Evolutionary conservation across 78 protist genomes (phyloP).

Genomic region (Cavenderia fasciculata): DNA sequence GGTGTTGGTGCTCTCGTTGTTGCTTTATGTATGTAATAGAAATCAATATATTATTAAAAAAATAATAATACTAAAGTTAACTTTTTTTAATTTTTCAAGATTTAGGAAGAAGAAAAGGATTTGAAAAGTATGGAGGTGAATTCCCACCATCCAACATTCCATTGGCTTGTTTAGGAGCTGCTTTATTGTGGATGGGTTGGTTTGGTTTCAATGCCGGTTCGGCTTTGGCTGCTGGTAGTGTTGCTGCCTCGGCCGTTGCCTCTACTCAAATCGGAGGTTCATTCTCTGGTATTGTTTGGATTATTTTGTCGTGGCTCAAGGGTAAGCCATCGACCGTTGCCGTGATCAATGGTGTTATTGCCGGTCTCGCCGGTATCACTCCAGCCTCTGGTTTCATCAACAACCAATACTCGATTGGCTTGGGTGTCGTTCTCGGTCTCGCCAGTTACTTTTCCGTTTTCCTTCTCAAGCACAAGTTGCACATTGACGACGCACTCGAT

Average conservation of each 20-base stretch:
- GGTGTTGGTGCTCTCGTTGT: conserved; percentile 88
- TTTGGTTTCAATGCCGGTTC: conserved; percentile 94
- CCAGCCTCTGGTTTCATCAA: conserved; percentile 88
- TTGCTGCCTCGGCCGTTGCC: conserved; percentile 82
- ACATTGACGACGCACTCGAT: conserved; percentile 88
- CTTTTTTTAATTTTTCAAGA: background rate
- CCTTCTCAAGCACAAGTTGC: conserved; percentile 69
- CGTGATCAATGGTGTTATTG: conserved; percentile 77
- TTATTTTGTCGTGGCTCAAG: conserved; percentile 59
- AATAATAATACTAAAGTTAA: background rate
- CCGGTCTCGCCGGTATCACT: conserved; percentile 89
- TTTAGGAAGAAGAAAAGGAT: conserved; percentile 76
- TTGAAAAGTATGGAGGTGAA: conserved; percentile 79
- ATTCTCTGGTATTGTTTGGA: conserved; percentile 79
- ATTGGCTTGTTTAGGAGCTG: conserved; percentile 84
- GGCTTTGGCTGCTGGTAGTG: conserved; percentile 69
- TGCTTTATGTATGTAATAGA: conserved; percentile 43
- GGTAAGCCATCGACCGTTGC: conserved; percentile 80
- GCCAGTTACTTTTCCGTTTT: conserved; percentile 57
- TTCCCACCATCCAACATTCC: conserved; percentile 88
- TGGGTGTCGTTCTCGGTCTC: conserved; percentile 70
- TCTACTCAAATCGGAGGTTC: conserved; percentile 82
- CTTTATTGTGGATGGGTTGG: conserved; percentile 94
- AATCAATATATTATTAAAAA: background rate
- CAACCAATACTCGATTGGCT: conserved; percentile 67